phyloP scores from a whole-genome alignment of 2,329 filamentous ascomycete species.

The Aspergillus sp. region DNA sequence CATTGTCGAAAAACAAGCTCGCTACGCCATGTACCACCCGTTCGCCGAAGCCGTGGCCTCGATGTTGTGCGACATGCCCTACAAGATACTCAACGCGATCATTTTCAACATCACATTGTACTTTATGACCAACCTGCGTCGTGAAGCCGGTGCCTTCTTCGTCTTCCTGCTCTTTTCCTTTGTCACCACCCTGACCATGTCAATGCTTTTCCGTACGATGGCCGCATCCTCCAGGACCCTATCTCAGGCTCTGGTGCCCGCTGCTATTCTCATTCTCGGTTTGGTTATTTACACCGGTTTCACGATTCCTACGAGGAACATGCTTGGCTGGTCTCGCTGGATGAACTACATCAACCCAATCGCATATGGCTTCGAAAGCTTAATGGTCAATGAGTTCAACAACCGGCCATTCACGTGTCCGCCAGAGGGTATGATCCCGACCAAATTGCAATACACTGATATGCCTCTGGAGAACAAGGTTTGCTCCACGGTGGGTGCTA shows the following conservation, averaged over 20 bases:
- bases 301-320: constrained; percentile 47
- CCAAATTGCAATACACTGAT: constrained; percentile 19
- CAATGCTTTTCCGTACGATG: constrained; percentile 77
- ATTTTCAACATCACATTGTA: constrained; percentile 75
- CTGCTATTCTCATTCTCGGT: constrained; percentile 43
- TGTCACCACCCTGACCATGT: constrained; percentile 67
- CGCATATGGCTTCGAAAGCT: constrained; percentile 69
- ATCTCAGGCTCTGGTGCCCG: constrained; percentile 51
- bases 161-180: constrained; percentile 76
- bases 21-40: constrained; percentile 84
- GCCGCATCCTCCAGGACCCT: constrained; percentile 66
- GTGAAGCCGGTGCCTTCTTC: constrained; percentile 72
- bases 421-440: constrained; percentile 34
- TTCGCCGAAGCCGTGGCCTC: constrained; percentile 81
- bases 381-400: constrained; percentile 79
- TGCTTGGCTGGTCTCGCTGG: constrained; percentile 77
- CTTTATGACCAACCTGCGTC: constrained; percentile 76
- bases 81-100: constrained; percentile 68
- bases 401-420: constrained; percentile 52
- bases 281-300: constrained; percentile 47
- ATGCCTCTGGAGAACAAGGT: constrained; percentile 37
- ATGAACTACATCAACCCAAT: constrained; percentile 75
- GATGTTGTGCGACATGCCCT: constrained; percentile 79
- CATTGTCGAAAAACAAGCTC: constrained; percentile 83
- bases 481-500: constrained; percentile 55